Evolutionary conservation across 75 land plant genomes (phyloP).

Genomic region (Pinus tabuliformis): DNA sequence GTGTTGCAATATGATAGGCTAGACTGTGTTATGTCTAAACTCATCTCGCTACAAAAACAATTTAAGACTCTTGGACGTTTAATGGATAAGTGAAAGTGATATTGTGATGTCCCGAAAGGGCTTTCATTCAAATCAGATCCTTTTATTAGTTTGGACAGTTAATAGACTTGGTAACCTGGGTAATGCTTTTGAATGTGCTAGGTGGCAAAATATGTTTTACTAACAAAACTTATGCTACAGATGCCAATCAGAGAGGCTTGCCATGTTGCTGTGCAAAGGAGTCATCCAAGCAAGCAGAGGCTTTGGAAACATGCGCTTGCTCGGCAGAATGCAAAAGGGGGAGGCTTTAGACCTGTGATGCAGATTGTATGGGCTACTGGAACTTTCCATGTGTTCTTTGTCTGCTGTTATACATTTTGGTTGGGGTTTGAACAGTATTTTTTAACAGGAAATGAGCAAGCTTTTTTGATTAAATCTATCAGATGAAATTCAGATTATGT

Average conservation of each 20-base stretch:
- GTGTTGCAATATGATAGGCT: background rate
- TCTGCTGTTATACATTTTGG: background rate
- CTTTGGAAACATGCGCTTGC: conserved; percentile 96
- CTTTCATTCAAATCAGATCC: background rate
- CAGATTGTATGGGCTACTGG: conserved; percentile 72
- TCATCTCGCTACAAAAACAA: background rate
- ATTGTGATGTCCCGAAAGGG: background rate
- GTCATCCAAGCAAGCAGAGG: conserved; percentile 75
- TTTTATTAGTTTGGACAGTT: background rate
- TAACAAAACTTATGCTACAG: conserved; percentile 24
- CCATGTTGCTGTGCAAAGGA: conserved; percentile 92
- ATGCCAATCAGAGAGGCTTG: conserved; percentile 99
- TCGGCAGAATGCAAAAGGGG: conserved; percentile 69
- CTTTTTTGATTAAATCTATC: background rate
- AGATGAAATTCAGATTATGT: background rate
- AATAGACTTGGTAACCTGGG: background rate
- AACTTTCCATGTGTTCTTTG: background rate
- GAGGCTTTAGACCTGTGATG: conserved; percentile 71
- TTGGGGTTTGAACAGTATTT: background rate
- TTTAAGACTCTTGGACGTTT: background rate
- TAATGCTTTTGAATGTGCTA: background rate
- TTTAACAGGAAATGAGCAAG: background rate
- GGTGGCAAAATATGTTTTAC: background rate
- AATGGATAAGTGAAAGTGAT: background rate
- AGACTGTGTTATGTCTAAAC: background rate